Conservation (phyloP, 2,329 filamentous ascomycete species). For the Cladophialophora bantiana region DNA sequence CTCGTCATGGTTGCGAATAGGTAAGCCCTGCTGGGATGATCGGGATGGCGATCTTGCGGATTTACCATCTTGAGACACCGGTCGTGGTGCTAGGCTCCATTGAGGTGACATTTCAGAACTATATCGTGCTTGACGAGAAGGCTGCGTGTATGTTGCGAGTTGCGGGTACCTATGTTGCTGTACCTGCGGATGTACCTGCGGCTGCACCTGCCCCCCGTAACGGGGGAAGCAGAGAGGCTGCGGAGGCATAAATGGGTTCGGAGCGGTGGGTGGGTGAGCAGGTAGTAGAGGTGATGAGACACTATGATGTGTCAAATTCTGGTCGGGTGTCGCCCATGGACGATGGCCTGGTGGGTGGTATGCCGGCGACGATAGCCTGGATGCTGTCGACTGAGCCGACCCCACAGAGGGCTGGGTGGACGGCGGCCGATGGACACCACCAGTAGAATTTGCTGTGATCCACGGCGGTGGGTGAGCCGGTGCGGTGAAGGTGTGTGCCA, state of each 20-base stretch:
- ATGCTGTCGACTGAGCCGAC: slow-evolving; percentile 29
- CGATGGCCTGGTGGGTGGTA: slow-evolving; percentile 34
- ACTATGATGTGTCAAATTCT: slow-evolving; percentile 36
- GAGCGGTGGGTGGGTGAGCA: slow-evolving; percentile 31
- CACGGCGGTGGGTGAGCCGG: slow-evolving; percentile 20
- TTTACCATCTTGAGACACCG: slow-evolving; percentile 40
- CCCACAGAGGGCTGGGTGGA: slow-evolving; percentile 27
- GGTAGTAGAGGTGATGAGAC: slow-evolving; percentile 37
- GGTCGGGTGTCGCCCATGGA: slow-evolving; percentile 37
- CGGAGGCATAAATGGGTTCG: slow-evolving; percentile 27
- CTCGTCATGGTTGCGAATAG: slow-evolving; percentile 30
- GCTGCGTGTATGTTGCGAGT: neutral
- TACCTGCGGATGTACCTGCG: slow-evolving; percentile 12
- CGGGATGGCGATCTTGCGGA: slow-evolving; percentile 37
- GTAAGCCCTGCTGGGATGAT: slow-evolving; percentile 29
- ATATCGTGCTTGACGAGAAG: slow-evolving; percentile 26
- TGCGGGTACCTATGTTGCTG: slow-evolving; percentile 2
- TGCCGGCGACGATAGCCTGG: slow-evolving; percentile 32
- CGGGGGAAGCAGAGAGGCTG: slow-evolving; percentile 29
- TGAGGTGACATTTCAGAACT: slow-evolving; percentile 22
- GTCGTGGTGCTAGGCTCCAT: slow-evolving; percentile 28
- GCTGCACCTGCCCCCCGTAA: slow-evolving; percentile 10
- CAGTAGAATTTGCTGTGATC: slow-evolving; percentile 10
- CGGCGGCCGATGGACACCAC: slow-evolving; percentile 21
- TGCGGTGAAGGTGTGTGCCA: slow-evolving; percentile 22